A percentile compares a stretch with the other conserved stretches of the same genome.
phyloP scores from a whole-genome alignment of 2,329 filamentous ascomycete genomes.

The Alternaria solani region DNA sequence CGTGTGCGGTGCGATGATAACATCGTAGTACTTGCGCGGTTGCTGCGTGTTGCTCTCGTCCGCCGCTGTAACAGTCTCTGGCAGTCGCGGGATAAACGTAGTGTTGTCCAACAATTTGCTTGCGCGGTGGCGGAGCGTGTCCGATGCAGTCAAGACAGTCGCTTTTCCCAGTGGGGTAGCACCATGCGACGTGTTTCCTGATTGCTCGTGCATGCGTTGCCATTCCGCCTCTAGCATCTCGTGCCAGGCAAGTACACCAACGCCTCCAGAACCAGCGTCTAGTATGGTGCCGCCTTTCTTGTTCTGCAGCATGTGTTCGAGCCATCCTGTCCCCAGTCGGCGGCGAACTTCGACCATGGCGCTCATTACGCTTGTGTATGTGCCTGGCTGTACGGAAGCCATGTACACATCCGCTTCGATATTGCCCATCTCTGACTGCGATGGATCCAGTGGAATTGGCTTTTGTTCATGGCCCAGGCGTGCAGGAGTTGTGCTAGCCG shows the following conservation, averaged over 20 bases:
- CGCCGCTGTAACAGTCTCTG: conserved; percentile 78
- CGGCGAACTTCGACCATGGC: conserved; percentile 77
- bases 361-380: conserved; percentile 73
- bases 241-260: conserved; percentile 76
- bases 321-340: conserved; percentile 74
- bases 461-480: conserved; percentile 66
- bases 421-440: conserved; percentile 72
- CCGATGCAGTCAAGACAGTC: conserved; percentile 80
- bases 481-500: conserved; percentile 71
- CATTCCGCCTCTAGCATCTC: conserved; percentile 83
- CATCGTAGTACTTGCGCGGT: conserved; percentile 79
- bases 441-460: conserved; percentile 69
- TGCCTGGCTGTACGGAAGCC: conserved; percentile 72
- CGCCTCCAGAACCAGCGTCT: conserved; percentile 78
- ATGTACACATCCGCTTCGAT: conserved; percentile 80
- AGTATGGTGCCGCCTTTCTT: conserved; percentile 71
- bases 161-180: conserved; percentile 71
- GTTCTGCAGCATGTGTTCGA: conserved; percentile 69
- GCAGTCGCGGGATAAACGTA: conserved; percentile 89
- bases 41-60: conserved; percentile 50
- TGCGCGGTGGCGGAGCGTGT: conserved; percentile 76
- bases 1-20: conserved; percentile 88
- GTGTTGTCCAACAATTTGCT: conserved; percentile 85
- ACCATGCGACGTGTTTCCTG: conserved; percentile 29
- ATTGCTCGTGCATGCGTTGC: conserved; percentile 67